A percentile compares a stretch with the other conserved stretches of the same genome.
Conservation (phyloP, 306 rosid species). For the Acacia acuminata region DNA sequence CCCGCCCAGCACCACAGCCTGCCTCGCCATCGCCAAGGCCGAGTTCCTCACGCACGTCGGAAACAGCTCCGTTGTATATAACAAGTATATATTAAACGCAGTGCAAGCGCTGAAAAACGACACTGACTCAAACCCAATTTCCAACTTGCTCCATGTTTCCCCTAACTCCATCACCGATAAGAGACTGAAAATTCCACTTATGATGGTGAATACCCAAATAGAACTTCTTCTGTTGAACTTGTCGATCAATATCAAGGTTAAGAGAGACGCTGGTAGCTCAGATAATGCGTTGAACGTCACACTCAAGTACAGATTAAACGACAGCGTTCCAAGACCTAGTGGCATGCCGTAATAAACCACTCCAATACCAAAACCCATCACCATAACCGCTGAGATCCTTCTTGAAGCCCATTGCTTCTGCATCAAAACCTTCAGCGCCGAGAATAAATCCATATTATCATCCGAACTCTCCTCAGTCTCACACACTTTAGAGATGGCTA, state of each 20-base stretch:
- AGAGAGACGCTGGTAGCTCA: constrained; percentile 56
- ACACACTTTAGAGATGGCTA: constrained; percentile 30
- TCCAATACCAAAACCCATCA: constrained; percentile 52
- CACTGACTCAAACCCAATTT: constrained; percentile 50
- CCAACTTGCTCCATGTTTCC: constrained; percentile 26
- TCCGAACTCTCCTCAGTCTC: constrained; percentile 29
- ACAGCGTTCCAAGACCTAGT: constrained; percentile 54
- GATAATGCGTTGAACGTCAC: constrained; percentile 64
- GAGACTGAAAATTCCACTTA: constrained; percentile 52
- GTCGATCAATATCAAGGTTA: constrained; percentile 37
- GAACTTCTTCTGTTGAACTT: constrained; percentile 49
- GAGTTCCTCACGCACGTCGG: constrained; percentile 73
- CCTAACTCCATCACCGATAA: constrained; percentile 33
- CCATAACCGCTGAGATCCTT: constrained; percentile 43
- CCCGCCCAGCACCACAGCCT: constrained; percentile 58
- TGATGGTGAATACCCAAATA: constrained; percentile 25
- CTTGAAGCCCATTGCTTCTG: constrained; percentile 49
- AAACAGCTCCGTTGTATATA: constrained; percentile 58
- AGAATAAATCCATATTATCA: constrained; percentile 33
- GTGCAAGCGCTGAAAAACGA: constrained; percentile 62
- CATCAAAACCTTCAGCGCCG: constrained; percentile 37
- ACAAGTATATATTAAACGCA: constrained; percentile 40
- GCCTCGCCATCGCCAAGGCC: constrained; percentile 61
- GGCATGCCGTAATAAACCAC: constrained; percentile 78
- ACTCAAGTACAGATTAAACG: constrained; percentile 55